Evolutionary conservation across 2,329 filamentous ascomycete genomes (phyloP), one percentile per base, ranked within the genome.

Genomic region (Ascomycota sp.): DNA sequence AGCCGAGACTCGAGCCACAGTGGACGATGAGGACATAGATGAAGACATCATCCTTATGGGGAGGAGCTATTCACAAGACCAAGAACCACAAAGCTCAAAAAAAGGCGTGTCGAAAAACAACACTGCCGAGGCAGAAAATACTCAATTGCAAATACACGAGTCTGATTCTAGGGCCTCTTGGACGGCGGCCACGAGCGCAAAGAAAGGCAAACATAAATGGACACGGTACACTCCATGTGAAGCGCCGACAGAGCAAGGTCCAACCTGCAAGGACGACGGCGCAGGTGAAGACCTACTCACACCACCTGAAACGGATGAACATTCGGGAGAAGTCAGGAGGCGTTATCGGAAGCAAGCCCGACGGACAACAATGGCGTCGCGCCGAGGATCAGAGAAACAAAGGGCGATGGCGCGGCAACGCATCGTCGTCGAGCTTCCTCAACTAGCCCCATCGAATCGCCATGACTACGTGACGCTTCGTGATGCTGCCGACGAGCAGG

Each of bases 1-100:
- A 2, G 24, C 34, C 30, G 11, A 32, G 16, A 10, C 13, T 24
- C 9, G 30, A 31, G 16, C 16, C 12, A n/a, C 16, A 10, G 35
- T 34, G 11, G 40, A 46, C 9, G 44, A 43, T 1, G 42, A 43
- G 2, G 46, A 48, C 7, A 39, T 49, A 2, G 43, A 43, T 2
- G 46, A 49, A 8, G 42, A 50, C 6, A 44, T 27, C 37, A 39
- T 39, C 38, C 33, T 21, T 35, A 40, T 25, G 37, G 44, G 10
- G 38, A 36, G 29, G 36, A 31, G 38, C 33, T 25, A 12, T 21
- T 33, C 13, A 30, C 11, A 33, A 10, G 4, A 30, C 1, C 27
- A 30, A 9, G 11, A 7, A 4, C n/a, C 25, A 26, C 25, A 2
- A 25, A 21, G 5, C 16, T 21, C 5, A 5, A 5, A 21, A 21